These are phyloP conservation scores for Tilletia indica DNA, from an alignment of 1,284 basidiomycete genomes.

Conservation along the genomic window DNA sequence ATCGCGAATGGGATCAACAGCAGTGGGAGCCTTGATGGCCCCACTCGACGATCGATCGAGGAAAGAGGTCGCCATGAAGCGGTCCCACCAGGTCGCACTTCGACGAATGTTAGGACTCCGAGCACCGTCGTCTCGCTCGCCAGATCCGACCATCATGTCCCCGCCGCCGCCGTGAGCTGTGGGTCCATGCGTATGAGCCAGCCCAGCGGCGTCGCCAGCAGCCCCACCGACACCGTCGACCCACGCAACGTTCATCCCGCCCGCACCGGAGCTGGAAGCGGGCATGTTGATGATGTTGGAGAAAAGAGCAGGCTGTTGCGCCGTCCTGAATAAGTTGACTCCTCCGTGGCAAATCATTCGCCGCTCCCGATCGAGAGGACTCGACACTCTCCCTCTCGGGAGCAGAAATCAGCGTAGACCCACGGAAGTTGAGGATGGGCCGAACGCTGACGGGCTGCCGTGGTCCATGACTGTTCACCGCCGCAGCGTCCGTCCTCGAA, in stretches of 20 bases:
- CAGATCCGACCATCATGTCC: not conserved
- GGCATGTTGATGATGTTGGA: slow-evolving; percentile 17
- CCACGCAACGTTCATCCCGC: not conserved
- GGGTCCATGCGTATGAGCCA: not conserved
- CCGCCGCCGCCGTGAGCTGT: not conserved
- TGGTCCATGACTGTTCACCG: not conserved
- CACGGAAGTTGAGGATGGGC: slow-evolving; percentile 12
- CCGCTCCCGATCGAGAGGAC: not conserved
- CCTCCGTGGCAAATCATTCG: too few relatives aligned
- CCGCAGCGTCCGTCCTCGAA: slow-evolving; percentile 33
- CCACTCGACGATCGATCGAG: slow-evolving; percentile 43
- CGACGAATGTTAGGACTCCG: slow-evolving; percentile 29
- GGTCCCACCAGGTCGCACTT: slow-evolving; percentile 47
- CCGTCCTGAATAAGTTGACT: not conserved
- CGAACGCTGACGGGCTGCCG: not conserved
- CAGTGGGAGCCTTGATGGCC: slow-evolving; percentile 24
- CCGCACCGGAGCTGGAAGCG: not conserved
- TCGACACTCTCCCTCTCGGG: slow-evolving; percentile 2
- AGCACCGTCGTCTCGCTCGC: not conserved
- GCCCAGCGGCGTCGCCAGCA: not conserved
- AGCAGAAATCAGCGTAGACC: not conserved
- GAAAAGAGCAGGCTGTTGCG: slow-evolving; percentile 9
- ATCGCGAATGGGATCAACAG: slow-evolving; percentile 41
- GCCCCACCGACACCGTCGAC: not conserved
- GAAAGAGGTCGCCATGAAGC: slow-evolving; percentile 40